These are phyloP conservation scores for Alternaria triticimaculans DNA, from an alignment of 2,329 filamentous ascomycete species.

Conservation along the genomic window DNA sequence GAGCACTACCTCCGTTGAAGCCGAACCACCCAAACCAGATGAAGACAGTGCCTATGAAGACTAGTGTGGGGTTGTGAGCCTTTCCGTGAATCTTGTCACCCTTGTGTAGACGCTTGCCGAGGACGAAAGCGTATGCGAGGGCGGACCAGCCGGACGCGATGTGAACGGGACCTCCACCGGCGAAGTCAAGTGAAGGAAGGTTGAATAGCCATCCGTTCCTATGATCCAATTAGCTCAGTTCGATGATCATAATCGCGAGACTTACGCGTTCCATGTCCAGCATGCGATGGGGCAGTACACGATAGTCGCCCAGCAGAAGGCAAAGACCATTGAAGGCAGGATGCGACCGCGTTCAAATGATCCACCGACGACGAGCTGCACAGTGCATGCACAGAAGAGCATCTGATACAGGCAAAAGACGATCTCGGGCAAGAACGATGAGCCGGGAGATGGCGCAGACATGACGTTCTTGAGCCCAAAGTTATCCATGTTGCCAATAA, in stretches of 20 bases:
- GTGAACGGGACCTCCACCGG: constrained; percentile 69
- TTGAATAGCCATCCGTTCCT: constrained; percentile 67
- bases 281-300: constrained; percentile 70
- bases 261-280: constrained; percentile 70
- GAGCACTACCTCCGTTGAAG: constrained; percentile 64
- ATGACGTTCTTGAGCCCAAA: constrained; percentile 68
- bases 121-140: constrained; percentile 67
- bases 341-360: constrained; percentile 70
- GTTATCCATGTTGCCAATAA: constrained; percentile 68
- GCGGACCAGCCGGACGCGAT: constrained; percentile 68
- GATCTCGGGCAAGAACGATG: constrained; percentile 65
- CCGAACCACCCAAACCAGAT: constrained; percentile 71
- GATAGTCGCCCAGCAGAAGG: constrained; percentile 68
- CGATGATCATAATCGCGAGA: background rate
- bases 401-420: constrained; percentile 71
- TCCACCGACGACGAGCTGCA: constrained; percentile 70
- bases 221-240: background rate
- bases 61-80: constrained; percentile 68
- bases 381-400: constrained; percentile 67
- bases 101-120: constrained; percentile 63
- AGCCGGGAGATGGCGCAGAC: constrained; percentile 66
- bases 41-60: constrained; percentile 68
- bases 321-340: constrained; percentile 68
- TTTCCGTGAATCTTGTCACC: constrained; percentile 60
- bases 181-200: constrained; percentile 66